Conservation (phyloP, 164 flowering plant species). For the Liquidambar formosana region DNA sequence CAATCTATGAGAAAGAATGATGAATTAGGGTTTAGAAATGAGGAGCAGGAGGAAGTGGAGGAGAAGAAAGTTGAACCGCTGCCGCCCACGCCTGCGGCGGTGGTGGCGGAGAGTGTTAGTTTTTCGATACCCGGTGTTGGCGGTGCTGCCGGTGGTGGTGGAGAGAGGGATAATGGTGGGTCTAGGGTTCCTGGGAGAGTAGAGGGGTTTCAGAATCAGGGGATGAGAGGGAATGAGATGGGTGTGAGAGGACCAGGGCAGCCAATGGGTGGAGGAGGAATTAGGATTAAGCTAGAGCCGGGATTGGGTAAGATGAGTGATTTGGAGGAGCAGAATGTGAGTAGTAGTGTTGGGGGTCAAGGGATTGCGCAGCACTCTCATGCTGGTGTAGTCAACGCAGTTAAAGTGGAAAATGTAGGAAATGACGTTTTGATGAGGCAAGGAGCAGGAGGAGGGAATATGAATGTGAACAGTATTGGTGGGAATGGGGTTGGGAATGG, state of each 20-base stretch:
- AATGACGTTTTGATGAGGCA: constrained; percentile 39
- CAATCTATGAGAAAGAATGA: constrained; percentile 59
- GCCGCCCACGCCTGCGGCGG: too few species aligned
- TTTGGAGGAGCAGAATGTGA: constrained; percentile 28
- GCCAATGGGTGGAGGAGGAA: constrained; percentile 27
- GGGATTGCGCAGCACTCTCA: constrained; percentile 30
- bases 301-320: constrained; percentile 32
- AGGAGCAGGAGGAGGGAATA: constrained; percentile 18
- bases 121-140: constrained; percentile 31
- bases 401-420: constrained; percentile 27
- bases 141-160: constrained; percentile 20
- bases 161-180: constrained; percentile 20
- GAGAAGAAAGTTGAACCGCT: constrained; percentile 19
- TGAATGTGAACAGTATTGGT: constrained; percentile 13
- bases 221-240: constrained; percentile 41
- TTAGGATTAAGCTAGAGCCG: constrained; percentile 58
- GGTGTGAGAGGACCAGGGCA: constrained; percentile 24
- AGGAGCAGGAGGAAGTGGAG: constrained; percentile 24
- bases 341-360: constrained; percentile 22
- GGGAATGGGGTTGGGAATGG: constrained; percentile 9
- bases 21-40: constrained; percentile 35
- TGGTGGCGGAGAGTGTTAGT: constrained; percentile 3
- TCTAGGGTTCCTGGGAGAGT: constrained; percentile 26
- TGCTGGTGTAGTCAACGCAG: constrained; percentile 19
- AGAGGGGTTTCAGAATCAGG: constrained; percentile 36